Conservation (phyloP, 768 basidiomycete genomes). For the Trametopsis cervina region DNA sequence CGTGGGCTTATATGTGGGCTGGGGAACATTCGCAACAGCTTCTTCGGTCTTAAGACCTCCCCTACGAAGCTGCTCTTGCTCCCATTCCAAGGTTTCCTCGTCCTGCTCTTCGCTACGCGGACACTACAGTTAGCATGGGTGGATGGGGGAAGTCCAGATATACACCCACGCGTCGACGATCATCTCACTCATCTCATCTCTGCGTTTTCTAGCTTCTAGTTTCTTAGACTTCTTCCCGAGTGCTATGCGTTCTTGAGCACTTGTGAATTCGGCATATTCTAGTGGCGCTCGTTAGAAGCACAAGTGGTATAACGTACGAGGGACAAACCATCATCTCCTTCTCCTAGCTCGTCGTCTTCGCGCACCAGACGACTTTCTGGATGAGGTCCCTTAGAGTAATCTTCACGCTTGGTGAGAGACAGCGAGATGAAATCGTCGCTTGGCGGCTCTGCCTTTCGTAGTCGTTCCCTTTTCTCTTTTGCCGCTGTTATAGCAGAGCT, state of each 20-base stretch:
- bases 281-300: neutral
- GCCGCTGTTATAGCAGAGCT: conserved; percentile 66
- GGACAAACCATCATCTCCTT: conserved; percentile 76
- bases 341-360: conserved; percentile 85
- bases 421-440: conserved; percentile 76
- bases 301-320: neutral
- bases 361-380: conserved; percentile 76
- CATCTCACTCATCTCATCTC: conserved; percentile 70
- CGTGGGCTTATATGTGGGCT: conserved; percentile 61
- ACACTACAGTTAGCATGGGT: conserved; percentile 3
- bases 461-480: conserved; percentile 67
- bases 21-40: conserved; percentile 30
- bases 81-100: conserved; percentile 83
- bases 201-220: conserved; percentile 55
- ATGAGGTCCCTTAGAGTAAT: conserved; percentile 64
- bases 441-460: conserved; percentile 41
- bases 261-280: conserved; percentile 87
- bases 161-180: conserved; percentile 71
- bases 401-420: conserved; percentile 50
- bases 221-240: conserved; percentile 79
- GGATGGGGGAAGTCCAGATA: neutral
- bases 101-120: conserved; percentile 64
- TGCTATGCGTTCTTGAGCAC: conserved; percentile 80
- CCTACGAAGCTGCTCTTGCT: conserved; percentile 73
- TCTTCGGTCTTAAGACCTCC: conserved; percentile 51